Conservation (phyloP, 2,329 filamentous ascomycete genomes). For the Aspergillus spinulosporus region DNA sequence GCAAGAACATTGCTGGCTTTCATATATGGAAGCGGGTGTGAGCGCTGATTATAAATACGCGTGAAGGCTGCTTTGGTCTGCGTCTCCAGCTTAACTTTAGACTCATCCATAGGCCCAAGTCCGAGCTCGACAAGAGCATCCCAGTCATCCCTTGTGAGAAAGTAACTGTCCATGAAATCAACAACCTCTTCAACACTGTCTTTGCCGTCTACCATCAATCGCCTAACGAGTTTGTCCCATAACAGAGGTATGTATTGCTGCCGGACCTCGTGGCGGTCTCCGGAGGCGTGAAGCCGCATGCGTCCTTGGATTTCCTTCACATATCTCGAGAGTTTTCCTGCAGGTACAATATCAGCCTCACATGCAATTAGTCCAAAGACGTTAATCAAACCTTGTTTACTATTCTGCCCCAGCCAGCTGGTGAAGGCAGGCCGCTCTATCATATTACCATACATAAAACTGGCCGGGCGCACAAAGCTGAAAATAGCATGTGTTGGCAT, state of each 20-base stretch:
- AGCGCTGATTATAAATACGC: conserved; percentile 80
- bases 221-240: conserved; percentile 76
- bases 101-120: conserved; percentile 78
- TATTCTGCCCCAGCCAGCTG: conserved; percentile 92
- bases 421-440: conserved; percentile 74
- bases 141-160: conserved; percentile 89
- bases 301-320: conserved; percentile 95
- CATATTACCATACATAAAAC: conserved; percentile 79
- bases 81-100: conserved; percentile 72
- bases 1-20: conserved; percentile 77
- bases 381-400: conserved; percentile 67
- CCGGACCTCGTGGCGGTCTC: conserved; percentile 87
- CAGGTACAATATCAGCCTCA: conserved; percentile 11
- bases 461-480: conserved; percentile 88
- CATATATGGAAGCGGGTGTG: conserved; percentile 93
- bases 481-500: conserved; percentile 97
- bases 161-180: conserved; percentile 96
- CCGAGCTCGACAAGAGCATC: conserved; percentile 90
- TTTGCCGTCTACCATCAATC: conserved; percentile 75
- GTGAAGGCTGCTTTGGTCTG: conserved; percentile 91
- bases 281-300: conserved; percentile 88
- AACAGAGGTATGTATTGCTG: conserved; percentile 91
- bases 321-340: conserved; percentile 68
- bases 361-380: not conserved
- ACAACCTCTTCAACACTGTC: conserved; percentile 82